Base-by-base conservation (phyloP, 169 alveolate species). In the Plasmodium cynomolgi region DNA sequence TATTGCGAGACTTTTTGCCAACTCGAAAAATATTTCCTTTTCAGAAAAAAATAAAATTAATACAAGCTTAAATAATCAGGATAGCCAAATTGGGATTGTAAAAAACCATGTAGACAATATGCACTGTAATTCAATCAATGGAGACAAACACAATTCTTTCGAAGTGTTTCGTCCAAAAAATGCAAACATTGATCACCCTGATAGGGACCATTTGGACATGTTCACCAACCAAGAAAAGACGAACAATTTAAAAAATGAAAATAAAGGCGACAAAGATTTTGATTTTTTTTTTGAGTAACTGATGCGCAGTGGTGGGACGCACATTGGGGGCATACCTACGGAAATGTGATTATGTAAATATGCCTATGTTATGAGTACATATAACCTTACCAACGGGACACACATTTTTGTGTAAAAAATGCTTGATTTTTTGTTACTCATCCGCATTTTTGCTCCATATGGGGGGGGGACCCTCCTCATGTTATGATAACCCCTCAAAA, bases 1-100 rank as follows among this genome's bases (percentile, higher is more conserved):
- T 17, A 96, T 96, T 31, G 96, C 97, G 17, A 83, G 92, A 86
- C 95, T 96, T 39, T 96, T 95, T 92, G 94, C 96, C 7, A 96
- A 93, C 84, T 95, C 97, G 17, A 74, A 91, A 54, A 96, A 96
- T 88, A 88, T 79, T 62, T 80, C 94, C 5, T 68, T 79, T n/a
- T 34, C 81, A 6, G 83, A 88, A 79, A 80, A 88, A 50, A 62
- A 79, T 20, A 62, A 34, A 79, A 15, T 54, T 56, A 88, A 88
- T 20, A 15, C 41, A 80, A 80, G 72, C 81, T 0, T 41, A 68
- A 88, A 80, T 79, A 79, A 11, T 39, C 39, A 80, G 17, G 74
- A 79, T 47, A 62, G 13, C 39, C 29, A 29, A 23, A 17, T 73
- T 29, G 47, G 41, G 13, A 73, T 31, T 84, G 20, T 17, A 31